Conservation (phyloP, 116 monocot species). For the Papilionanthe hybrid region DNA sequence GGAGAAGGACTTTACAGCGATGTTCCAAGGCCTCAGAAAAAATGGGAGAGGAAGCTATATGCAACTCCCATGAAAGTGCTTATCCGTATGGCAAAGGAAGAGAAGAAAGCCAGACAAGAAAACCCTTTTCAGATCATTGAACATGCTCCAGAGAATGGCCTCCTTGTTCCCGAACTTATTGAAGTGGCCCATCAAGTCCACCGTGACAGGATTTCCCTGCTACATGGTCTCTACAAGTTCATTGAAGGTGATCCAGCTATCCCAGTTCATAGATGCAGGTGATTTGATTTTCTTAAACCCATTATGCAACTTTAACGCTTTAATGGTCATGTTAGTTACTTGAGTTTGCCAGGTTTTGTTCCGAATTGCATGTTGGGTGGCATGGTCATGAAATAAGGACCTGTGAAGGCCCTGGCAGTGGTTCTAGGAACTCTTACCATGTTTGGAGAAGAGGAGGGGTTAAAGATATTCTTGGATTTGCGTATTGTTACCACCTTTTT, state of each 20-base stretch:
- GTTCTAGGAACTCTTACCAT: conserved; percentile 49
- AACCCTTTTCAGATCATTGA: conserved; percentile 57
- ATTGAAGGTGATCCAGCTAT: conserved; percentile 28
- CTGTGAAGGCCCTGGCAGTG: conserved; percentile 54
- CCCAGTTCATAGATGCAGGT: conserved; percentile 43
- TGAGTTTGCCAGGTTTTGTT: conserved; percentile 37
- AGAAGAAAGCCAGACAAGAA: conserved; percentile 36
- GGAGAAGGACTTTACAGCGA: conserved; percentile 30
- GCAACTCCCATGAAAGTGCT: conserved; percentile 53
- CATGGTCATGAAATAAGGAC: conserved; percentile 57
- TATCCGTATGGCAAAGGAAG: conserved; percentile 52
- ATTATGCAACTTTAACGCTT: neutral
- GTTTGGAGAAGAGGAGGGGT: conserved; percentile 53
- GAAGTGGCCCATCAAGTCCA: conserved; percentile 48
- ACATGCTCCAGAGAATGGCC: conserved; percentile 60
- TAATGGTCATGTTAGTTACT: neutral
- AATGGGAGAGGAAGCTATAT: conserved; percentile 73
- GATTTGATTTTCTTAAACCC: neutral
- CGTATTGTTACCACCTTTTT: conserved; percentile 66
- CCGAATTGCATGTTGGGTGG: conserved; percentile 50
- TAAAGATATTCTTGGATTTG: conserved; percentile 47
- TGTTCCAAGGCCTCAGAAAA: conserved; percentile 52
- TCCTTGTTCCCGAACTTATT: conserved; percentile 52
- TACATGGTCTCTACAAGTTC: conserved; percentile 35
- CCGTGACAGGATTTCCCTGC: conserved; percentile 27